Evolutionary conservation across 1,284 basidiomycete species (phyloP), one percentile per base, ranked within the genome.

Genomic region (Cutaneotrichosporon spelunceum): DNA sequence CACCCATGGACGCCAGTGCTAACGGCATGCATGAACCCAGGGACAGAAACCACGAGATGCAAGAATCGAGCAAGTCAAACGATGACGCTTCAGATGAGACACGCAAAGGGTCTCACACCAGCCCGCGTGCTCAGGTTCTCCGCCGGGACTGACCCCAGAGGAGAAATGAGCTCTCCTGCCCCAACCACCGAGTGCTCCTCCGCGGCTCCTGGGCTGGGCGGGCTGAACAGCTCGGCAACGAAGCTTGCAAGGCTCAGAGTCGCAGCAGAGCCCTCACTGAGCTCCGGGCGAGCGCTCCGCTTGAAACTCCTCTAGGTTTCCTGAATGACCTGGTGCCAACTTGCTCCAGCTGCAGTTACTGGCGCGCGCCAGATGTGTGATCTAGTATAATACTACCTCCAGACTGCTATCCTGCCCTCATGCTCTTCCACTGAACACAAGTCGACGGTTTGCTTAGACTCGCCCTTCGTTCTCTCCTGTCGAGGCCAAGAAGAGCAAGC

Each of bases 71-170:
- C 52, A 36, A 21, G 52, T 34, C 52, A 53, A 53, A 53, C 52
- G 30, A 53, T 34, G 52, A 39, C 52, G 52, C 52, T 53, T 53
- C 21, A n/a, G 52, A 53, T 53, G 52, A 53, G 52, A 53, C 52
- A 53, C n/a, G 21, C n/a, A 9, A 34, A 53, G 52, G 52, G 52
- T 36, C 52, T 7, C 30, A 9, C 52, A 52, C 13, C 52, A 23
- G 52, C 52, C 52, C 52, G 52, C 34, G 52, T 34, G 52, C 33
- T 53, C 52, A 53, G 52, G 52, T 53, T 53, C 29, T 19, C 52
- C 27, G n/a, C 23, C 23, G 24, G 6, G n/a, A 23, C n/a, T 23
- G 44, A 45, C 7, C 44, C n/a, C n/a, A 7, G 44, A 24, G 44
- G 44, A 45, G 44, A 23, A 45, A 11, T n/a, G 10, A n/a, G 44